Evolutionary conservation across 306 rosid genomes (phyloP), one percentile per base, ranked within the genome.

Genomic region (Argentina anserina): DNA sequence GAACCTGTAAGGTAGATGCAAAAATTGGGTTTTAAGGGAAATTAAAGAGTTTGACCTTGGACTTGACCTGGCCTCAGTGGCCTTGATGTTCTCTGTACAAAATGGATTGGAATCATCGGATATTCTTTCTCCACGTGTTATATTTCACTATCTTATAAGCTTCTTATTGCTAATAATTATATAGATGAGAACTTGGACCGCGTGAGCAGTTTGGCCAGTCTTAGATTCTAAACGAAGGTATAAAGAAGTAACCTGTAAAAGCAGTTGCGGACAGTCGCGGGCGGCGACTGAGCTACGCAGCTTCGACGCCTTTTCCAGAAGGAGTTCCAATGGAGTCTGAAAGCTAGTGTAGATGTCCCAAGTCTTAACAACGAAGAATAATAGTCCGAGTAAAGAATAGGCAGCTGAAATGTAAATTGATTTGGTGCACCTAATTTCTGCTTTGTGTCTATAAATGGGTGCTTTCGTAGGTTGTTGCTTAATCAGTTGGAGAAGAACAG

Each of bases 401-500:
- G 75, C 23, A 39, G 62, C 25, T 18, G 75, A 71, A 11, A 12
- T 69, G 21, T n/a, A n/a, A n/a, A n/a, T n/a, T n/a, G n/a, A n/a
- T n/a, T 21, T 25, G 64, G 7, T 39, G 53, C 65, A 25, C 75
- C 66, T 25, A 58, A 10, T 11, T 33, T 20, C 73, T n/a, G n/a
- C n/a, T n/a, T n/a, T 45, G 26, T 66, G 36, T 21, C 13, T 13
- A 6, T 20, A 21, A 26, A 9, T 17, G 29, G 15, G 31, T 69
- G 46, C 9, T 49, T 49, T 49, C 49, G 34, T 14, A 70, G 34
- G 21, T 36, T n/a, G 29, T 70, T 36, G 59, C 21, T 52, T 52
- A 50, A 3, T 13, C 62, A 55, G 74, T 52, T 36, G 74, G 74
- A 70, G 74, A 70, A 52, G 58, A 52, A 52, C 14, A 21, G 23